phyloP scores from a whole-genome alignment of 495 filamentous ascomycete genomes.

The Penicillium dipodomyicola region DNA sequence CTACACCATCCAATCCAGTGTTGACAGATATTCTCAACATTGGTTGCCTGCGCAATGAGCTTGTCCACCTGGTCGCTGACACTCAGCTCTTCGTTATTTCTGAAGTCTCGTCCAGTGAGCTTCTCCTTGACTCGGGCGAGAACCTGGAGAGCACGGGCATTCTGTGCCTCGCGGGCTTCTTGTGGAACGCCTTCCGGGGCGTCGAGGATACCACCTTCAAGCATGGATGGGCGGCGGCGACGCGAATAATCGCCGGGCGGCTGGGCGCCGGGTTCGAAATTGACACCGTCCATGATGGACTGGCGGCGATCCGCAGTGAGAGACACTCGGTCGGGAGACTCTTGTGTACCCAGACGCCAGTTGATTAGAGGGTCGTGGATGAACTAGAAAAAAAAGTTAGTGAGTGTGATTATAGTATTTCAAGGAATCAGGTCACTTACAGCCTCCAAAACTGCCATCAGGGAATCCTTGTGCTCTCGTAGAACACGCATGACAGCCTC shows the following conservation, averaged over 20 bases:
- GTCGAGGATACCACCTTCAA: conserved; percentile 52
- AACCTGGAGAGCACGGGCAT: conserved; percentile 88
- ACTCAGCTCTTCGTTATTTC: conserved; percentile 68
- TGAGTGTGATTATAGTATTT: conserved; percentile 10
- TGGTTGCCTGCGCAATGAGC: conserved; percentile 90
- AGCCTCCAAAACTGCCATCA: conserved; percentile 98
- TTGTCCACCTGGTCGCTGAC: conserved; percentile 91
- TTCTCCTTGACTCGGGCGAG: conserved; percentile 91
- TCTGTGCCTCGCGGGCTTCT: conserved; percentile 74
- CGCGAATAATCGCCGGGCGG: conserved; percentile 44
- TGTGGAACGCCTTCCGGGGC: conserved; percentile 50
- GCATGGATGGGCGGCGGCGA: conserved; percentile 48
- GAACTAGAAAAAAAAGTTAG: conserved; percentile 58
- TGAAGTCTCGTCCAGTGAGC: conserved; percentile 72
- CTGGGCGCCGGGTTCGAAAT: conserved; percentile 48
- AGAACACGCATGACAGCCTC: conserved; percentile 98
- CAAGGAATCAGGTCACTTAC: conserved; percentile 53
- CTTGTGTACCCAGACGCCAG: conserved; percentile 87
- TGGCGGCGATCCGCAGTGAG: conserved; percentile 77
- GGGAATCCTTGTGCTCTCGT: conserved; percentile 91
- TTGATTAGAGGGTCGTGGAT: conserved; percentile 97
- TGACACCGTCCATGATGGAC: conserved; percentile 67
- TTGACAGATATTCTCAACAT: conserved; percentile 95
- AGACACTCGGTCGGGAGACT: conserved; percentile 73
- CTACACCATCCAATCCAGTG: conserved; percentile 98